phyloP scores from a whole-genome alignment of 2,329 filamentous ascomycete genomes.

The Sclerotinia minor region DNA sequence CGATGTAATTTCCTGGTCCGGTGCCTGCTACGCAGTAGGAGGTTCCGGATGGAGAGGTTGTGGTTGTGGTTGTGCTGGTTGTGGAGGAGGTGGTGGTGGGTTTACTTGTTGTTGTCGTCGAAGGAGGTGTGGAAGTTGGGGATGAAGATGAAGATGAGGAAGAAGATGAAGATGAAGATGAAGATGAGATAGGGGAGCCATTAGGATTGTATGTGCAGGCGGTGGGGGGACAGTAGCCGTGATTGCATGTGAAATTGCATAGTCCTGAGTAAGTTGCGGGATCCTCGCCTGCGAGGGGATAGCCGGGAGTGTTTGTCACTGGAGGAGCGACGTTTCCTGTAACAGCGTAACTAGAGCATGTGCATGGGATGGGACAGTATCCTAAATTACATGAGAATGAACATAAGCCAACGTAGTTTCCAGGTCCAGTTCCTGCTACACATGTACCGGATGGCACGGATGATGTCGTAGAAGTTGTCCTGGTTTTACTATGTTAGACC shows the following conservation, averaged over 20 bases:
- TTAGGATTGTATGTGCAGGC: conserved; percentile 15
- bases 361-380: conserved; percentile 31
- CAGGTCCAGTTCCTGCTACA: conserved; percentile 34
- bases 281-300: conserved; percentile 18
- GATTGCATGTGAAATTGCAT: conserved; percentile 40
- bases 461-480: conserved; percentile 8
- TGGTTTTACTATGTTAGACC: conserved; percentile 1
- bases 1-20: conserved; percentile 42
- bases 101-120: not conserved
- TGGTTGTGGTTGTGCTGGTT: conserved; percentile 22
- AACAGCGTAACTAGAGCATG: conserved; percentile 16
- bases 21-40: conserved; percentile 33
- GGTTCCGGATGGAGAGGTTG: conserved; percentile 21
- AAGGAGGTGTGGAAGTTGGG: too few species aligned
- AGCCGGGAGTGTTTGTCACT: conserved; percentile 5
- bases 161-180: too few species aligned
- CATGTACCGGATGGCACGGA: conserved; percentile 25
- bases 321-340: conserved; percentile 2
- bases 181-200: not conserved
- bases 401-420: conserved; percentile 45
- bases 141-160: not conserved
- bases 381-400: conserved; percentile 37
- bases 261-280: conserved; percentile 28
- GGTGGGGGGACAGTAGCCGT: conserved; percentile 33
- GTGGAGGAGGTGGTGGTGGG: not conserved